Evolutionary conservation across 1,284 basidiomycete genomes (phyloP), one percentile per base, ranked within the genome.

Genomic region (Phenoliferia sp.): DNA sequence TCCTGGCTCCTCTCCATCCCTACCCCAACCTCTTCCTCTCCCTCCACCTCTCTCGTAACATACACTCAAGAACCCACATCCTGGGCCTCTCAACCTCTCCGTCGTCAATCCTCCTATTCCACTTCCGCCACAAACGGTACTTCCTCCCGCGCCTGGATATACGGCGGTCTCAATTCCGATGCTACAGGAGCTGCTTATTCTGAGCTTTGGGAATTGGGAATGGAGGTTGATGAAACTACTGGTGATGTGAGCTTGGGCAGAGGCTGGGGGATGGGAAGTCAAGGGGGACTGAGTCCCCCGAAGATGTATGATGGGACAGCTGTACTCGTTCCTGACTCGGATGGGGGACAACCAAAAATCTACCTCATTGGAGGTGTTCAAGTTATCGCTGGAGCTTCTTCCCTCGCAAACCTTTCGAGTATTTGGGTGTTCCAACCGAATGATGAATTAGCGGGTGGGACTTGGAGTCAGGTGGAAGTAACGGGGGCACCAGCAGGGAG

Each of bases 171-270:
- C 22, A 54, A 66, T 2, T 36, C 64, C 3, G 71, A 72, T 39
- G 66, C 63, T n/a, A 57, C 44, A 2, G 64, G 66, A 3, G 50
- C 62, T 0, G 35, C 64, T 3, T 68, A 65, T 22, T n/a, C 34
- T 29, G 71, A 72, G 33, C 31, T 72, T 44, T 72, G 71, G 71
- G 71, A 70, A 55, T 29, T 68, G 3, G 56, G 61, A 29, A 22
- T 60, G 6, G 28, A 15, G 22, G 33, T 56, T 44, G 29, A 33
- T n/a, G 12, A n/a, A n/a, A 52, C 44, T 48, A n/a, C n/a, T n/a
- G 28, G 59, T 28, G 22, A 15, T 26, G 16, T n/a, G 9, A 0
- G 2, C 22, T 26, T 52, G 9, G 7, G 52, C 54, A n/a, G 36
- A 50, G 36, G 63, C 17, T 68, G 64, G 66, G 61, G 55, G 16